Conservation (phyloP, 1,284 basidiomycete genomes). For the Cryptococcus sp. region DNA sequence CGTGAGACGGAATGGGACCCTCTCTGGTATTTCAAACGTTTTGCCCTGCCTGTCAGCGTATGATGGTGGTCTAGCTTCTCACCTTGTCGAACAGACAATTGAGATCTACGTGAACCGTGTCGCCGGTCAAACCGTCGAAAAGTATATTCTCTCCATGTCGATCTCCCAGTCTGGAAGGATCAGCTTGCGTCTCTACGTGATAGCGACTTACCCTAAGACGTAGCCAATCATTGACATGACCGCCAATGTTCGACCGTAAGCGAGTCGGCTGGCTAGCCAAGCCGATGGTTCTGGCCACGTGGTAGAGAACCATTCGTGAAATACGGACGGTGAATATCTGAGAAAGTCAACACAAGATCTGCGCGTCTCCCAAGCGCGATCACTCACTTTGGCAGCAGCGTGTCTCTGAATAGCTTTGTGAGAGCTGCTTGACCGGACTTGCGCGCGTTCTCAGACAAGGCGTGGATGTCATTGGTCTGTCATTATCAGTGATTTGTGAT, state of each 20-base stretch:
- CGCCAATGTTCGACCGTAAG: constrained; percentile 86
- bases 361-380: neutral
- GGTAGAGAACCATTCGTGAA: constrained; percentile 97
- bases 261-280: constrained; percentile 85
- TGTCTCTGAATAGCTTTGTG: constrained; percentile 63
- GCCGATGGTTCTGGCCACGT: constrained; percentile 95
- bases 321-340: constrained; percentile 74
- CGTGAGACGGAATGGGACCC: constrained; percentile 93
- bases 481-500: constrained; percentile 1
- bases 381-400: constrained; percentile 65
- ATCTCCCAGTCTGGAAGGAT: constrained; percentile 76
- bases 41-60: constrained; percentile 64
- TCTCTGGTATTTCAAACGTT: constrained; percentile 84
- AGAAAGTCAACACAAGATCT: neutral
- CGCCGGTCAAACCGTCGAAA: constrained; percentile 84
- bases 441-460: constrained; percentile 63
- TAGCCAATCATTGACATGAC: constrained; percentile 99
- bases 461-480: constrained; percentile 60
- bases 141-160: constrained; percentile 97
- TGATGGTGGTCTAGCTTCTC: constrained; percentile 6
- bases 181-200: constrained; percentile 1
- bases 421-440: constrained; percentile 59
- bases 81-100: constrained; percentile 98
- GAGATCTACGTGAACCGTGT: constrained; percentile 95
- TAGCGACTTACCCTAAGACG: constrained; percentile 75